Percentiles rank a stretch among this genome's conserved stretches.
Evolutionary conservation across 208 protist genomes (phyloP).

Genomic region (Naegleria fowleri): DNA sequence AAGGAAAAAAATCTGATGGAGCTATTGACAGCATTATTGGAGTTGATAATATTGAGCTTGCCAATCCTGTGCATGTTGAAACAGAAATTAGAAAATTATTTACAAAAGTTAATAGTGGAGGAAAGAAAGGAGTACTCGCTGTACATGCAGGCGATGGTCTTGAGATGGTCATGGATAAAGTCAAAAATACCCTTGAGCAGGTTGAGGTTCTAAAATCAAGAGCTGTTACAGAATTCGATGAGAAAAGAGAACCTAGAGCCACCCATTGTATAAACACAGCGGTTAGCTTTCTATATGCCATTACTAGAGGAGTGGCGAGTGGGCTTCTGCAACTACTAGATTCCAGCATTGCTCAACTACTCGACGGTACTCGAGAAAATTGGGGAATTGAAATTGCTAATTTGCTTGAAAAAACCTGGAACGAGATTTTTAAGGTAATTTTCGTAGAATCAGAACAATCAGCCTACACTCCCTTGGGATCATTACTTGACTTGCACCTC

Average conservation of each 20-base stretch:
- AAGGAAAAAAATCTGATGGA: neutral
- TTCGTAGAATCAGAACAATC: neutral
- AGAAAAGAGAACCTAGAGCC: neutral
- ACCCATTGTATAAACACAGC: neutral
- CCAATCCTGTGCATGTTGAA: neutral
- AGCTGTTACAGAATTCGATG: neutral
- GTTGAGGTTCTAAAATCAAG: neutral
- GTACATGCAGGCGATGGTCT: conserved; percentile 23
- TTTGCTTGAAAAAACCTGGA: neutral
- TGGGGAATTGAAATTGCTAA: neutral
- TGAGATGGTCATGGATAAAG: neutral
- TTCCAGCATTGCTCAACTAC: neutral
- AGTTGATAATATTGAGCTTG: neutral
- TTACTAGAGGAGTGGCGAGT: neutral
- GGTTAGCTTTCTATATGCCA: neutral
- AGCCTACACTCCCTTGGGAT: neutral
- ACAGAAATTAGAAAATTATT: conserved; percentile 20
- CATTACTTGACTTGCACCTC: neutral
- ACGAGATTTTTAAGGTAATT: neutral
- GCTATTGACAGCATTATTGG: neutral
- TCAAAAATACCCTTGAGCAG: neutral
- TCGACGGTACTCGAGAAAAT: neutral
- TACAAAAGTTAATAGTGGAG: conserved; percentile 23
- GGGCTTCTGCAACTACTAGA: neutral
- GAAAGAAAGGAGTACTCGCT: conserved; percentile 1